A percentile compares a stretch with the other conserved stretches of the same genome.
phyloP scores from a whole-genome alignment of 371 early-diverging fungal genomes.

The Mortierella sp. region DNA sequence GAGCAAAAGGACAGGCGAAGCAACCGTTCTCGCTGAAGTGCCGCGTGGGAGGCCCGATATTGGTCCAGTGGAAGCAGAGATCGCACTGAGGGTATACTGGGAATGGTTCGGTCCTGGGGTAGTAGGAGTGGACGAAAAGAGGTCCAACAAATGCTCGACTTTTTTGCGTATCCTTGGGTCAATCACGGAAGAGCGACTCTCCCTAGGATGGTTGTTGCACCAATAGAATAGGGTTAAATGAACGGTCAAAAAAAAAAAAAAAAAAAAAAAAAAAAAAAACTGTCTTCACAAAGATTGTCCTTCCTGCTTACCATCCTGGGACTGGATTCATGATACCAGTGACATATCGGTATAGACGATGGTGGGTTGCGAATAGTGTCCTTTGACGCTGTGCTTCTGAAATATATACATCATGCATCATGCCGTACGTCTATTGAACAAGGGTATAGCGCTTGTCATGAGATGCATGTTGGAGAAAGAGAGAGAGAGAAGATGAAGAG shows the following conservation, averaged over 20 bases:
- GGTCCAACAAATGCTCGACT: slow-evolving; percentile 27
- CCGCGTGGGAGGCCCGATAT: slow-evolving; percentile 7
- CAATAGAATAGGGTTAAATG: not conserved
- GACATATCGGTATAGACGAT: slow-evolving; percentile 55
- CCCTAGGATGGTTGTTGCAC: slow-evolving; percentile 18
- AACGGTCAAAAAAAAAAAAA: not conserved
- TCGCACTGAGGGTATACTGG: slow-evolving; percentile 26
- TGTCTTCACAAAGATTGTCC: no score
- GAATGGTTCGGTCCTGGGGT: not conserved
- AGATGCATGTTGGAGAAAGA: not conserved
- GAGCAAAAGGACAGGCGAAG: slow-evolving; percentile 41
- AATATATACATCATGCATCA: slow-evolving; percentile 55
- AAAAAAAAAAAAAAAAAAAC: not conserved
- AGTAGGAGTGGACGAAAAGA: slow-evolving; percentile 14
- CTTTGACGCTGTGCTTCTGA: slow-evolving; percentile 54
- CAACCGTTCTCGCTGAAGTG: slow-evolving; percentile 9
- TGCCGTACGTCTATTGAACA: slow-evolving; percentile 51
- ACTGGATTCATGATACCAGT: slow-evolving; percentile 48
- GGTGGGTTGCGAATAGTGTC: slow-evolving; percentile 52
- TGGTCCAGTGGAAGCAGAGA: slow-evolving; percentile 29
- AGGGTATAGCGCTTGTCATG: no score
- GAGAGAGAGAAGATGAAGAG: slow-evolving; percentile 5
- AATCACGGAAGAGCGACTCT: slow-evolving; percentile 24
- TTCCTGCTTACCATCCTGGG: slow-evolving; percentile 52
- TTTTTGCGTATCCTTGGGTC: slow-evolving; percentile 40